Conservation (phyloP, 139 green algal genomes). For the Chlorella sp. region DNA sequence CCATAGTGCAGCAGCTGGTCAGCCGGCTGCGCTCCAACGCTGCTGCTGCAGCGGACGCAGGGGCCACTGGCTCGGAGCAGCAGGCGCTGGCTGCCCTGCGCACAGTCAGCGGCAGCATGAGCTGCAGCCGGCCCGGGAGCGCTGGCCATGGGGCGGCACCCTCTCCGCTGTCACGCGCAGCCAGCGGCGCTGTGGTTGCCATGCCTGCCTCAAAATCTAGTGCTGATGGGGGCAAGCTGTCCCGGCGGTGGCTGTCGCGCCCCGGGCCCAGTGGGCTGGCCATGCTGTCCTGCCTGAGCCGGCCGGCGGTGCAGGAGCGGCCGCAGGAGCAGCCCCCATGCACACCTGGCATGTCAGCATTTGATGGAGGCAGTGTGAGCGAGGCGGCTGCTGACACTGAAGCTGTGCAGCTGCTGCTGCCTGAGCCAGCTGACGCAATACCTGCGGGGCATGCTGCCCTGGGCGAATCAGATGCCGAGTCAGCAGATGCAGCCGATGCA, state of each 20-base stretch:
- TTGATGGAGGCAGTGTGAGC: too few relatives aligned
- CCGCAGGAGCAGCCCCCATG: too few relatives aligned
- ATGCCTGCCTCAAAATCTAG: neutral
- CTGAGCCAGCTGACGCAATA: too few relatives aligned
- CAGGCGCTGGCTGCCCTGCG: neutral
- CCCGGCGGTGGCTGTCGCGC: too few relatives aligned
- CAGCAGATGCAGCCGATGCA: neutral
- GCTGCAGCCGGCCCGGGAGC: neutral
- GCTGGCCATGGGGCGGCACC: neutral
- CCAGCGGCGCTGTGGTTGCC: neutral
- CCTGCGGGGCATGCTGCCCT: too few relatives aligned
- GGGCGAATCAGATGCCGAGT: neutral
- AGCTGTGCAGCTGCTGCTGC: too few relatives aligned
- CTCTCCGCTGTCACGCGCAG: neutral
- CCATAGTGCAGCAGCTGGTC: slow-evolving; percentile 11
- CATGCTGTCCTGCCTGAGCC: too few relatives aligned
- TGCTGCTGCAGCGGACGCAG: neutral
- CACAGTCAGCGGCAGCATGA: neutral
- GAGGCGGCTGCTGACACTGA: neutral
- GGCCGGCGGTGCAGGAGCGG: too few relatives aligned
- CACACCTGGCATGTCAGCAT: too few relatives aligned
- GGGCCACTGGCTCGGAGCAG: neutral
- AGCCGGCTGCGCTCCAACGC: slow-evolving; percentile 1
- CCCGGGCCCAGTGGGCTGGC: too few relatives aligned
- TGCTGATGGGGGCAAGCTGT: too few relatives aligned